Evolutionary conservation across 2,329 filamentous ascomycete species (phyloP).

Genomic region (Fusarium anthophilum): DNA sequence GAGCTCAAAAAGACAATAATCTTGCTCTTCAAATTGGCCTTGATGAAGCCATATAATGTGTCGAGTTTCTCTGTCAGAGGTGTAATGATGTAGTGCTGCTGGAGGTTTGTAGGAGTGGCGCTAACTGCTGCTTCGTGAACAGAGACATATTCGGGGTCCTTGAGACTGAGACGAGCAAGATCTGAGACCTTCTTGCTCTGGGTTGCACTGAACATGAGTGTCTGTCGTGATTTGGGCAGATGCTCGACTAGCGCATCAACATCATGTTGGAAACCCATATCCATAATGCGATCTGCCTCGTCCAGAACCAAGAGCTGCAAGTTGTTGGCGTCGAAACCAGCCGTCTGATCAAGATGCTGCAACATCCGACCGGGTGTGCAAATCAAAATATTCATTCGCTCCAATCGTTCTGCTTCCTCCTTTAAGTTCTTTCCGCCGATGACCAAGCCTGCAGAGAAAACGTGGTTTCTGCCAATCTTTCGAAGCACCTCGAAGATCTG

Average conservation of each 20-base stretch:
- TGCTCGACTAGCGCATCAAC: conserved; percentile 95
- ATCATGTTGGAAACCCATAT: conserved; percentile 93
- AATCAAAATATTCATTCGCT: conserved; percentile 95
- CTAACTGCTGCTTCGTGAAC: conserved; percentile 84
- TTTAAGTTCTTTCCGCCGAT: conserved; percentile 93
- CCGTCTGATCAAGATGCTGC: conserved; percentile 95
- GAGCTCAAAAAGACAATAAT: conserved; percentile 96
- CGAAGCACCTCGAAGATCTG: conserved; percentile 96
- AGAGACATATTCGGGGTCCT: conserved; percentile 93
- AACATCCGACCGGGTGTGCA: conserved; percentile 95
- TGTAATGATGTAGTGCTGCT: conserved; percentile 91
- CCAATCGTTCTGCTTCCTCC: conserved; percentile 84
- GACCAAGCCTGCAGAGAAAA: conserved; percentile 90
- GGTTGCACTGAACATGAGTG: conserved; percentile 93
- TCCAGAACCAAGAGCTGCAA: conserved; percentile 93
- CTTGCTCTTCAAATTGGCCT: conserved; percentile 89
- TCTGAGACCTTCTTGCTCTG: conserved; percentile 96
- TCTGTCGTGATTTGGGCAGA: conserved; percentile 85
- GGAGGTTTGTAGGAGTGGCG: conserved; percentile 83
- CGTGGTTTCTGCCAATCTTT: conserved; percentile 88
- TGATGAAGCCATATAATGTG: conserved; percentile 91
- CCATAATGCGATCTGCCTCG: conserved; percentile 95
- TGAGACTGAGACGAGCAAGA: conserved; percentile 84
- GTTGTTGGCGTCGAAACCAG: conserved; percentile 88
- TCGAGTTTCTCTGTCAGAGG: conserved; percentile 90